Conservation (phyloP, 352 stramenopile genomes). For the Phytophthora fragariaefolia region DNA sequence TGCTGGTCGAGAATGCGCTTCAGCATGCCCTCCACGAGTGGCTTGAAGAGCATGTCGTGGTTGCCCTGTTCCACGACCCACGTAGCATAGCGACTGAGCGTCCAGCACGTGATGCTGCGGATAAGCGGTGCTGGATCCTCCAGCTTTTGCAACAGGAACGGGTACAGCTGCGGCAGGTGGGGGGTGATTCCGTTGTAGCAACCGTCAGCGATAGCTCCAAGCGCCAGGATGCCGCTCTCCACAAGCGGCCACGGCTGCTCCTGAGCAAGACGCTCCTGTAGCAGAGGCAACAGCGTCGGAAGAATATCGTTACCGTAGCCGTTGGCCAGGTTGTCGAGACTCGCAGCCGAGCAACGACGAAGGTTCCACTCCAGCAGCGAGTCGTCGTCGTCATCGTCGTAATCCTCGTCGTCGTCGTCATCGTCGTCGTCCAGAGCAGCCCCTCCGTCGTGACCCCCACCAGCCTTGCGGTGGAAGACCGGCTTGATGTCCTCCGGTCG, state of each 20-base stretch:
- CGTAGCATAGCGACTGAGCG: constrained; percentile 90
- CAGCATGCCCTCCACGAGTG: constrained; percentile 89
- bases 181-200: constrained; percentile 94
- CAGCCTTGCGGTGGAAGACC: constrained; percentile 77
- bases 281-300: constrained; percentile 89
- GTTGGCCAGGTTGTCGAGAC: constrained; percentile 94
- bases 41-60: constrained; percentile 73
- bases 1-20: constrained; percentile 91
- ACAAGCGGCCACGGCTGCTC: constrained; percentile 94
- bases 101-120: constrained; percentile 95
- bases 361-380: constrained; percentile 97
- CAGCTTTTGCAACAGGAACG: constrained; percentile 95
- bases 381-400: constrained; percentile 92
- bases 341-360: constrained; percentile 94
- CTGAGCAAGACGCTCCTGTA: constrained; percentile 92
- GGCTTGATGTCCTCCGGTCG: constrained; percentile 92
- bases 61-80: constrained; percentile 94
- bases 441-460: constrained; percentile 30
- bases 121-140: constrained; percentile 90
- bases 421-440: constrained; percentile 65
- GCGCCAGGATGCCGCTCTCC: constrained; percentile 95
- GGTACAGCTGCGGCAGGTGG: constrained; percentile 94
- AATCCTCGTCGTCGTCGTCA: constrained; percentile 90
- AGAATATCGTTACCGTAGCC: constrained; percentile 95
- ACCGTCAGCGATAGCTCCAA: constrained; percentile 95